Evolutionary conservation across 768 basidiomycete species (phyloP), one percentile per base, ranked within the genome.

Genomic region (Lactifluus piperatus): DNA sequence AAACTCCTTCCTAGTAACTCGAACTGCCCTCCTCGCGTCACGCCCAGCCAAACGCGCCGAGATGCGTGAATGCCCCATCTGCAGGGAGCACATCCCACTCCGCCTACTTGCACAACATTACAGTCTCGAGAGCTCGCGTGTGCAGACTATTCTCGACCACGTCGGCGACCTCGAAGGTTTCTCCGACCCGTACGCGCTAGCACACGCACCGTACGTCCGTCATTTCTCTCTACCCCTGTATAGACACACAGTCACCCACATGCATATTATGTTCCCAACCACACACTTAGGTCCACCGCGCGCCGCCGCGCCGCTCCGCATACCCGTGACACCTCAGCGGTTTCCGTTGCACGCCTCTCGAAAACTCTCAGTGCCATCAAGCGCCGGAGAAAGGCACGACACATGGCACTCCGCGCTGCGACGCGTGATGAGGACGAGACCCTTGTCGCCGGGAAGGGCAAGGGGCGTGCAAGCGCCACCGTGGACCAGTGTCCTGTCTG

Each of bases 11-110:
- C 18, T 48, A 10, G 14, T 6, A 39, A 18, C 6, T 8, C 22
- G 16, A 13, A 37, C 22, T 4, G 34, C 11, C 13, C 27, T 14
- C 1, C 27, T 29, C 27, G 20, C 8, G 16, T n/a, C 41, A 32
- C 4, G 14, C 34, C 10, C 57, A 88, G 86, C 77, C 4, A 87
- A 82, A 69, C 81, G 84, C 45, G 88, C 85, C 18, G 88, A 90
- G 68, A 91, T 86, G 2, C 76, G 82, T 57, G 74, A 75, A 58
- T 92, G 89, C 67, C 90, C 89, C 1, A 80, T 86, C 39, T 92
- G 89, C 71, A 73, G 77, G 14, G 88, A 91, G 68, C 68, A 68
- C 39, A 85, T 92, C 43, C 88, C 89, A 14, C 67, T 89, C 24
- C 83, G 88, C 13, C 76, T 91, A n/a, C 75, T 91, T 16, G 75